Percentiles rank a stretch among this genome's conserved stretches.
Conservation (phyloP, 768 basidiomycete genomes). For the Macrocybe gigantea region DNA sequence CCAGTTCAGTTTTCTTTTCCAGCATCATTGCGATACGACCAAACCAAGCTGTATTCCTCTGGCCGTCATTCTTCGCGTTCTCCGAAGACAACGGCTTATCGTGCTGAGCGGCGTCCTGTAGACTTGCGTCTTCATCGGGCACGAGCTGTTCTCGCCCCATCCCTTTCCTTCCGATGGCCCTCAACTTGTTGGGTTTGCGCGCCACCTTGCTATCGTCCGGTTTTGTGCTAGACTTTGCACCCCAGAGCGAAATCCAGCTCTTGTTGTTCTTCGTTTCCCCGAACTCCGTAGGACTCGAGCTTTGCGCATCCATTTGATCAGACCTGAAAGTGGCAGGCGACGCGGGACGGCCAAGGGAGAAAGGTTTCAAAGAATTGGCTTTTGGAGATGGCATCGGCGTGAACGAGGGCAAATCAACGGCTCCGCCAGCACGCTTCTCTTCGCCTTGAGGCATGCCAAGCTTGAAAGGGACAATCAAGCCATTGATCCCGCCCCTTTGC, state of each 20-base stretch:
- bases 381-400: constrained; percentile 44
- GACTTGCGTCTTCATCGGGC: constrained; percentile 16
- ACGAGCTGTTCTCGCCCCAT: constrained; percentile 25
- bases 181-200: constrained; percentile 30
- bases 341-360: constrained; percentile 21
- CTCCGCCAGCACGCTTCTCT: constrained; percentile 13
- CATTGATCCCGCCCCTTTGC: constrained; percentile 44
- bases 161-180: constrained; percentile 39
- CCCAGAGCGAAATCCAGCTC: constrained; percentile 11
- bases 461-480: constrained; percentile 32
- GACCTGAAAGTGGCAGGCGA: constrained; percentile 13
- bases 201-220: constrained; percentile 13
- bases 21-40: constrained; percentile 17
- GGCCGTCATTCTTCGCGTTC: constrained; percentile 7
- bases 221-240: constrained; percentile 6
- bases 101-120: not conserved
- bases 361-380: constrained; percentile 26
- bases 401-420: constrained; percentile 36
- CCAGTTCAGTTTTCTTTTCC: constrained; percentile 13
- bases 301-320: constrained; percentile 20
- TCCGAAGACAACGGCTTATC: constrained; percentile 10
- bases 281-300: constrained; percentile 39
- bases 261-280: constrained; percentile 18
- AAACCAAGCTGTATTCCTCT: constrained; percentile 20
- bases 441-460: constrained; percentile 4